phyloP scores from a whole-genome alignment of 768 basidiomycete species.

The Mrakia blollopis region DNA sequence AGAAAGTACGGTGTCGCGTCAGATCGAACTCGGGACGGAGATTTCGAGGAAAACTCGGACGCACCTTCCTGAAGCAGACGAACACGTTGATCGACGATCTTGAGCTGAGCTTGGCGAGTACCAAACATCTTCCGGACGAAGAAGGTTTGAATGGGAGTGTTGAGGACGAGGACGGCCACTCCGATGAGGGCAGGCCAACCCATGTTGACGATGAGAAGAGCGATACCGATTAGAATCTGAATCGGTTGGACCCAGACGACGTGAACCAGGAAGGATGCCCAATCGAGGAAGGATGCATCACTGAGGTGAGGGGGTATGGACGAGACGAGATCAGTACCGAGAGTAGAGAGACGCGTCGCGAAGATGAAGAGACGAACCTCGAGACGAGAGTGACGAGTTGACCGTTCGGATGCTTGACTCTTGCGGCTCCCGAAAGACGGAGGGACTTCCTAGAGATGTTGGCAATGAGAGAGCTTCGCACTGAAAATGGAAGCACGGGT shows the following conservation, averaged over 20 bases:
- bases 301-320: neutral
- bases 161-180: conserved; percentile 52
- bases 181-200: conserved; percentile 68
- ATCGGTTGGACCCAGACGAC: conserved; percentile 53
- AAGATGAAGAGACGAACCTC: conserved; percentile 32
- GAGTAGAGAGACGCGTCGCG: neutral
- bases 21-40: conserved; percentile 8
- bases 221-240: conserved; percentile 57
- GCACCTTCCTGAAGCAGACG: conserved; percentile 57
- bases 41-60: conserved; percentile 25
- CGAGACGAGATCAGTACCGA: neutral
- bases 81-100: conserved; percentile 63
- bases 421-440: conserved; percentile 58
- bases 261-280: conserved; percentile 48
- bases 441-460: conserved; percentile 63
- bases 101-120: conserved; percentile 45
- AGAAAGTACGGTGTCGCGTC: conserved; percentile 39
- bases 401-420: conserved; percentile 58
- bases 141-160: conserved; percentile 57
- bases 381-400: conserved; percentile 68
- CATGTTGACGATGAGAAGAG: conserved; percentile 61
- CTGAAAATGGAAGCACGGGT: neutral
- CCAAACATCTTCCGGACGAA: conserved; percentile 55
- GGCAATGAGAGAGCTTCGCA: conserved; percentile 45
- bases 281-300: conserved; percentile 57